Conservation (phyloP, 352 stramenopile genomes). For the Phytophthora litchii region DNA sequence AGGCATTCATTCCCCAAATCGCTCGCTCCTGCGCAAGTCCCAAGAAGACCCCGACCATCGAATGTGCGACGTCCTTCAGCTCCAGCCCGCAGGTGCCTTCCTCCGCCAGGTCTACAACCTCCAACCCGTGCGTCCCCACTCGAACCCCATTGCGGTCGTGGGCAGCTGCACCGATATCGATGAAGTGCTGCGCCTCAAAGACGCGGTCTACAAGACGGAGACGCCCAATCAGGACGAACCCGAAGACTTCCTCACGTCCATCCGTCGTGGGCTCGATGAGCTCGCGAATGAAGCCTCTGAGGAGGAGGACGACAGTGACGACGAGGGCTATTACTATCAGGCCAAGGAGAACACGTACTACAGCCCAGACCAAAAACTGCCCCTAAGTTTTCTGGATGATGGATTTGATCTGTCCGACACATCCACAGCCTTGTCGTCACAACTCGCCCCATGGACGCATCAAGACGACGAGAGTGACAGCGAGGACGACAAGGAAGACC, state of each 20-base stretch:
- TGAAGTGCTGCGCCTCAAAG: constrained; percentile 16
- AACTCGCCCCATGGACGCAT: constrained; percentile 14
- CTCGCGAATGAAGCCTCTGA: constrained; percentile 20
- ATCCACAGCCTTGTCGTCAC: constrained; percentile 46
- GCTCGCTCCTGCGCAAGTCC: constrained; percentile 19
- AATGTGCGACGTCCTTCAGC: constrained; percentile 36
- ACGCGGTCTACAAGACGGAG: constrained; percentile 1
- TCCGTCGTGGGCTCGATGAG: constrained; percentile 41
- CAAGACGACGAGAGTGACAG: constrained; percentile 22
- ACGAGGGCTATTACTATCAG: constrained; percentile 13
- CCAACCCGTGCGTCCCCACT: constrained; percentile 4
- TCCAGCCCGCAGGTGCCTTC: constrained; percentile 46
- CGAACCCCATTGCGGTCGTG: constrained; percentile 26
- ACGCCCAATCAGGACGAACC: constrained; percentile 22
- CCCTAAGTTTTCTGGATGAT: constrained; percentile 19
- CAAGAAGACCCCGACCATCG: constrained; percentile 12
- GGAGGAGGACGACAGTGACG: constrained; percentile 28
- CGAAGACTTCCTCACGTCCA: constrained; percentile 39
- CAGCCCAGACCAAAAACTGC: constrained; percentile 35
- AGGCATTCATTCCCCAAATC: constrained; percentile 33
- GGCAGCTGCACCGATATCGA: constrained; percentile 38
- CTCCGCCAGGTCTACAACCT: constrained; percentile 22
- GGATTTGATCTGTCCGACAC: constrained; percentile 41
- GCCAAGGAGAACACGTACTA: constrained; percentile 44
- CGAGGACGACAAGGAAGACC: constrained; percentile 24